Percentiles rank a stretch among this genome's conserved stretches.
These are phyloP conservation scores for Canariomyces notabilis DNA, from an alignment of 2,329 filamentous ascomycete species.

Conservation along the genomic window DNA sequence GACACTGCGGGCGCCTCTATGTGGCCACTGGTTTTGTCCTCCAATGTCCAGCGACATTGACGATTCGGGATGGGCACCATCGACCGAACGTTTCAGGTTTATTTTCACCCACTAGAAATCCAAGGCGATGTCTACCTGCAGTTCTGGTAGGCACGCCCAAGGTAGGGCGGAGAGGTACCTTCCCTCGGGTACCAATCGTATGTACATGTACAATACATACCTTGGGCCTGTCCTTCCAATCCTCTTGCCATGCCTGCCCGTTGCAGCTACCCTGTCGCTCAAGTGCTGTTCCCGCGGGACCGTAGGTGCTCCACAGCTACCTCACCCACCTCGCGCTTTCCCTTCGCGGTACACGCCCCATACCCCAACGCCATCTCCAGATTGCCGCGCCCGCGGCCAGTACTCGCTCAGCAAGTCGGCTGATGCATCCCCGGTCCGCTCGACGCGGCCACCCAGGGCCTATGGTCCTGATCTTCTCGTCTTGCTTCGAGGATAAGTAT, in stretches of 20 bases:
- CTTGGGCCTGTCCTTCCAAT: slow-evolving; percentile 3
- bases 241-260: too few species aligned
- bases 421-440: slow-evolving; percentile 25
- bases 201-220: neutral
- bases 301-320: too few species aligned
- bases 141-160: slow-evolving; percentile 21
- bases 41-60: slow-evolving; percentile 15
- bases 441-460: slow-evolving; percentile 23
- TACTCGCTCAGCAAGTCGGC: slow-evolving; percentile 19
- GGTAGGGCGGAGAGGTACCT: slow-evolving; percentile 18
- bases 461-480: slow-evolving; percentile 21
- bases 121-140: slow-evolving; percentile 19
- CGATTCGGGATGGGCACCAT: slow-evolving; percentile 15
- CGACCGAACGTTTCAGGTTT: slow-evolving; percentile 30
- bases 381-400: slow-evolving; percentile 17
- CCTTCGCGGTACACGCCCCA: slow-evolving; percentile 14
- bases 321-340: slow-evolving; percentile 5
- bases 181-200: neutral
- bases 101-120: slow-evolving; percentile 23
- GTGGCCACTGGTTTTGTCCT: slow-evolving; percentile 15
- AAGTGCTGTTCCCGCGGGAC: too few species aligned
- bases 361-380: neutral
- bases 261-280: too few species aligned
- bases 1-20: slow-evolving; percentile 9
- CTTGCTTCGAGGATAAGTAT: slow-evolving; percentile 29